Conservation (phyloP, 768 basidiomycete genomes). For the Calocybe indica region DNA sequence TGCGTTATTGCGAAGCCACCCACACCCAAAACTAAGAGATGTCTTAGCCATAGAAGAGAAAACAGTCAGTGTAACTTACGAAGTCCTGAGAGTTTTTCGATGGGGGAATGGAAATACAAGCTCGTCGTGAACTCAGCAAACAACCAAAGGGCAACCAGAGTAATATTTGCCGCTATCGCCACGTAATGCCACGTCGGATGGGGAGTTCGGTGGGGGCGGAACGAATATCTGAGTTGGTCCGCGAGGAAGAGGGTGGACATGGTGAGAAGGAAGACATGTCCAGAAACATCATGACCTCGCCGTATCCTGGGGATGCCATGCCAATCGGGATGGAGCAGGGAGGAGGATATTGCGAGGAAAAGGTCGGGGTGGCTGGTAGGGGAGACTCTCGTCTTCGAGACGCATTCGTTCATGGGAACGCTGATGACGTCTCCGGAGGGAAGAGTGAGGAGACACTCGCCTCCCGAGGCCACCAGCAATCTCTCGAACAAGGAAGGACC, state of each 20-base stretch:
- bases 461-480: conserved; percentile 59
- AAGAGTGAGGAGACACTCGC: conserved; percentile 64
- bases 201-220: conserved; percentile 35
- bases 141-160: conserved; percentile 58
- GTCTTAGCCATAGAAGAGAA: neutral
- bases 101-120: conserved; percentile 85
- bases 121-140: conserved; percentile 77
- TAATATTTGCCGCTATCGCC: conserved; percentile 40
- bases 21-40: conserved; percentile 12
- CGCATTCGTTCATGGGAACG: conserved; percentile 57
- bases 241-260: conserved; percentile 73
- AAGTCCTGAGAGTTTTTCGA: conserved; percentile 84
- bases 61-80: conserved; percentile 39
- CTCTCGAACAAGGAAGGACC: conserved; percentile 75
- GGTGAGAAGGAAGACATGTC: conserved; percentile 87
- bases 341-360: conserved; percentile 36
- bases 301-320: conserved; percentile 53
- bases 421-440: conserved; percentile 48
- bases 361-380: conserved; percentile 57
- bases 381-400: conserved; percentile 42
- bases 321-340: conserved; percentile 38
- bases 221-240: conserved; percentile 62
- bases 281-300: conserved; percentile 88
- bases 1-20: conserved; percentile 12
- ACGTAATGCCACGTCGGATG: conserved; percentile 28